Conservation (phyloP, 176 grass and related monocot genomes). For the Melocanna baccifera region DNA sequence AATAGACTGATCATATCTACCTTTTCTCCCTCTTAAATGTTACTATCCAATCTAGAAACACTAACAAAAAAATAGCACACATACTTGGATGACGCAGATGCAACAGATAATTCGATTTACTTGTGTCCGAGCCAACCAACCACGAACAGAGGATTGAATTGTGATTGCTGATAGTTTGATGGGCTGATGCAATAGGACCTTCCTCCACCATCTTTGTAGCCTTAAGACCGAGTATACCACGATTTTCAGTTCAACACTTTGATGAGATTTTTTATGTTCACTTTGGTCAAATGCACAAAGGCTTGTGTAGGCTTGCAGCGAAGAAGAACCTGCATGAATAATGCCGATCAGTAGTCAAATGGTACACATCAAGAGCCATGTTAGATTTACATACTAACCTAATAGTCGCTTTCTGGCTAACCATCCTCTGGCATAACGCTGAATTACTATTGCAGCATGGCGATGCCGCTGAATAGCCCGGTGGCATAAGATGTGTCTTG, state of each 20-base stretch:
- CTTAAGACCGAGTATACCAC: constrained; percentile 39
- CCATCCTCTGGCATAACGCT: constrained; percentile 45
- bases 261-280: constrained; percentile 11
- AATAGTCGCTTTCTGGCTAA: constrained; percentile 52
- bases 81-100: constrained; percentile 58
- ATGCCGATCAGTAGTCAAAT: neutral
- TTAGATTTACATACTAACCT: constrained; percentile 41
- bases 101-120: constrained; percentile 11
- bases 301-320: constrained; percentile 17
- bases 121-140: constrained; percentile 38
- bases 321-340: constrained; percentile 48
- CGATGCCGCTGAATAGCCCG: constrained; percentile 11
- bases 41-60: constrained; percentile 10
- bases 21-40: neutral
- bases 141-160: constrained; percentile 57
- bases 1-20: constrained; percentile 19
- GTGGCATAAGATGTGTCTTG: constrained; percentile 27
- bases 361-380: neutral
- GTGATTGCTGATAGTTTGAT: constrained; percentile 31
- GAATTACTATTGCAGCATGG: constrained; percentile 39
- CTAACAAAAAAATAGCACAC: neutral
- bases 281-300: constrained; percentile 10
- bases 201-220: constrained; percentile 60
- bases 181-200: constrained; percentile 32
- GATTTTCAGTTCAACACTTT: constrained; percentile 44